These are phyloP conservation scores for Podaxis sp. DNA, from an alignment of 768 basidiomycete genomes.

Conservation along the genomic window DNA sequence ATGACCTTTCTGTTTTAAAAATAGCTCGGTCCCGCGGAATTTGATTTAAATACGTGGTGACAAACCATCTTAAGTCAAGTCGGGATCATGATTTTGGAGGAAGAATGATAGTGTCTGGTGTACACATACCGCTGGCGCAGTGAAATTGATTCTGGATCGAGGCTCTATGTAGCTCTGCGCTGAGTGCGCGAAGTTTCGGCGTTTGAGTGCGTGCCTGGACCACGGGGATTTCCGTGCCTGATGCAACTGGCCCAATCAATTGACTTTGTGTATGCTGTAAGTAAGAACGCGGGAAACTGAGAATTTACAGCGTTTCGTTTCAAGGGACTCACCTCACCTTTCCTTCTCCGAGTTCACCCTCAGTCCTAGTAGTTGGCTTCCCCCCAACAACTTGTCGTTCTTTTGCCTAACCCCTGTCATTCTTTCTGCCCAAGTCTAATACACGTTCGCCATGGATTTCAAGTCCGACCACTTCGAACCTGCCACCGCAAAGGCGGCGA, in stretches of 20 bases:
- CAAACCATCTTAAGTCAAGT: not conserved
- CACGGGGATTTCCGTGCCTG: not conserved
- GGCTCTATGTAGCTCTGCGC: too few species aligned
- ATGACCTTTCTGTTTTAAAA: not conserved
- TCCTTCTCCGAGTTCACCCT: not conserved
- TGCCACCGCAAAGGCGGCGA: not conserved
- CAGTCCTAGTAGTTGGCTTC: not conserved
- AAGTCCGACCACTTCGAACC: not conserved
- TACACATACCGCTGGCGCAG: not conserved
- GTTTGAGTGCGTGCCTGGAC: not conserved
- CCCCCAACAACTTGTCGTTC: not conserved
- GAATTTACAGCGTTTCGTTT: constrained; percentile 2
- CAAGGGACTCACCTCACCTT: not conserved
- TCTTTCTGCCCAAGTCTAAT: constrained; percentile 5
- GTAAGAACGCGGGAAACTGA: constrained; percentile 8
- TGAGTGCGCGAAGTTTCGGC: too few species aligned
- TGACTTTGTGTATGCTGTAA: not conserved
- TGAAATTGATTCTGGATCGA: not conserved
- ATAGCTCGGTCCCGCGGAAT: not conserved
- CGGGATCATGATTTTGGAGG: not conserved
- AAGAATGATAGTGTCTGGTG: not conserved
- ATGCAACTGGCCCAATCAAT: not conserved
- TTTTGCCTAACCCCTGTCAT: constrained; percentile 11
- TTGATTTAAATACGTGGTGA: not conserved
- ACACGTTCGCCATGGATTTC: constrained; percentile 1